Conservation (phyloP, 805 yeast species). For the Brettanomyces anomalus region DNA sequence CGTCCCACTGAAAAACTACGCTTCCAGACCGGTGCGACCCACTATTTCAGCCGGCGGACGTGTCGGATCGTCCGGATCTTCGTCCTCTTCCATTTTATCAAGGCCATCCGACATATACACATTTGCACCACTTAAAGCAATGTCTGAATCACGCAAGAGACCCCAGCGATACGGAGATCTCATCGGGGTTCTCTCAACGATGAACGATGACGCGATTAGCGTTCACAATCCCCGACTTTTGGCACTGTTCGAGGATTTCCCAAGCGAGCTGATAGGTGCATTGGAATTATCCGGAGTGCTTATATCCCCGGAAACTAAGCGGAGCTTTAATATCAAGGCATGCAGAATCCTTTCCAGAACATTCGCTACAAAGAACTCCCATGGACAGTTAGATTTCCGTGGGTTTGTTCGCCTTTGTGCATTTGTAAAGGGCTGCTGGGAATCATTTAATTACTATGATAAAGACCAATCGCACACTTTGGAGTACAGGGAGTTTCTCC, state of each 20-base stretch:
- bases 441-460: slow-evolving; percentile 23
- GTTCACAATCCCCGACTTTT: slow-evolving; percentile 17
- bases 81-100: not conserved
- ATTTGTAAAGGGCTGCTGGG: slow-evolving; percentile 25
- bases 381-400: slow-evolving; percentile 16
- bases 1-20: not conserved
- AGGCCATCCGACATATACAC: slow-evolving; percentile 12
- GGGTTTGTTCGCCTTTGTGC: slow-evolving; percentile 20
- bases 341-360: slow-evolving; percentile 13
- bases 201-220: slow-evolving; percentile 11
- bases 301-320: slow-evolving; percentile 16
- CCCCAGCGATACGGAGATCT: slow-evolving; percentile 6
- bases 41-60: not conserved
- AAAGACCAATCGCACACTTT: slow-evolving; percentile 17
- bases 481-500: slow-evolving; percentile 20
- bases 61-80: slow-evolving; percentile 2
- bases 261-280: slow-evolving; percentile 10
- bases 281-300: slow-evolving; percentile 11
- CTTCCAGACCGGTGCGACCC: not conserved
- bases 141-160: not conserved
- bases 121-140: slow-evolving; percentile 10
- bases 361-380: slow-evolving; percentile 9
- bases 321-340: slow-evolving; percentile 12
- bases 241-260: slow-evolving; percentile 10
- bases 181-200: slow-evolving; percentile 7